A percentile compares a stretch with the other conserved stretches of the same genome.
Evolutionary conservation across 495 filamentous ascomycete species (phyloP).

Genomic region (Aspergillus biplanus): DNA sequence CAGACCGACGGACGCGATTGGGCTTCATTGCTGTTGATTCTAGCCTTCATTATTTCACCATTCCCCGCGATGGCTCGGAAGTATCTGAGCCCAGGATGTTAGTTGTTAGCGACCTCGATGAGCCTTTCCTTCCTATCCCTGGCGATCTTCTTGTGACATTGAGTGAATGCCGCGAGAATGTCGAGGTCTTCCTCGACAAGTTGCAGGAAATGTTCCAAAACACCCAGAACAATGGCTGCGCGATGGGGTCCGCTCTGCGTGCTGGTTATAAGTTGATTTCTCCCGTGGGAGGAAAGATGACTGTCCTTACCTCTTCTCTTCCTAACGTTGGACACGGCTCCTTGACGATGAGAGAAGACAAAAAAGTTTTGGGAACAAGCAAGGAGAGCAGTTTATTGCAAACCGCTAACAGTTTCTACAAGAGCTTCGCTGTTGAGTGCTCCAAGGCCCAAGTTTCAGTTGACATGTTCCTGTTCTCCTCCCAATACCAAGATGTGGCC

Average conservation of each 20-base stretch:
- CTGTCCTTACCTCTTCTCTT: slow-evolving; percentile 83
- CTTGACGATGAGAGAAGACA: slow-evolving; percentile 93
- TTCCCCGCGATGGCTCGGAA: slow-evolving; percentile 85
- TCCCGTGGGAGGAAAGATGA: slow-evolving; percentile 90
- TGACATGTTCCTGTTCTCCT: slow-evolving; percentile 99
- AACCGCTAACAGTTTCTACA: slow-evolving; percentile 95
- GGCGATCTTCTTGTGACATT: slow-evolving; percentile 91
- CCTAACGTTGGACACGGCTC: slow-evolving; percentile 92
- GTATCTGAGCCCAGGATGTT: slow-evolving; percentile 85
- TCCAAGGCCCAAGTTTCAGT: slow-evolving; percentile 98
- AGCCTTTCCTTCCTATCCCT: slow-evolving; percentile 94
- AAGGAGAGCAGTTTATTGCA: slow-evolving; percentile 88
- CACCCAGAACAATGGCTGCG: slow-evolving; percentile 81
- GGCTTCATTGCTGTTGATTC: slow-evolving; percentile 97
- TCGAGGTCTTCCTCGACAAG: slow-evolving; percentile 88
- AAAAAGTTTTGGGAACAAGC: slow-evolving; percentile 91
- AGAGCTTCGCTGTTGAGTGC: slow-evolving; percentile 98
- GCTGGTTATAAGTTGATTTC: slow-evolving; percentile 95
- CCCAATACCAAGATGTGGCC: slow-evolving; percentile 95
- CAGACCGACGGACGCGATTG: slow-evolving; percentile 86
- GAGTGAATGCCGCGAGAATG: slow-evolving; percentile 83
- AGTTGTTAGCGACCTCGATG: slow-evolving; percentile 93
- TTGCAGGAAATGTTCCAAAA: slow-evolving; percentile 96
- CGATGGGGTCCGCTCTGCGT: slow-evolving; percentile 90
- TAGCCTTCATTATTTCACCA: slow-evolving; percentile 92